A percentile compares a stretch with the other conserved stretches of the same genome.
phyloP scores from a whole-genome alignment of 352 stramenopile species.

The Nothophytophthora sp. region DNA sequence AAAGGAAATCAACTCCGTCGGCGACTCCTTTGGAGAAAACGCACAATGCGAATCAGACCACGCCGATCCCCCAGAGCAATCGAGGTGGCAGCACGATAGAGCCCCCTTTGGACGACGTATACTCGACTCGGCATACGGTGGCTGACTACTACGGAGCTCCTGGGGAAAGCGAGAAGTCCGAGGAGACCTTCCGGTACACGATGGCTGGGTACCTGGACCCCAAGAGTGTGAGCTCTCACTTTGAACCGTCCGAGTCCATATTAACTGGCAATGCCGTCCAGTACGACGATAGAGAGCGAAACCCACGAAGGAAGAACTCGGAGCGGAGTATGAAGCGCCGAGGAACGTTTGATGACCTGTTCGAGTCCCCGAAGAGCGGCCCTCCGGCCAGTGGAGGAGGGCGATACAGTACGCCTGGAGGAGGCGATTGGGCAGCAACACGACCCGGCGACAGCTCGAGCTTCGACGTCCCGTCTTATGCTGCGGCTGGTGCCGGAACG shows the following conservation, averaged over 20 bases:
- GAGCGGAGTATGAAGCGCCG: constrained; percentile 35
- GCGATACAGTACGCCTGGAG: constrained; percentile 7
- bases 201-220: constrained; percentile 21
- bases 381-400: neutral
- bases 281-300: neutral
- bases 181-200: constrained; percentile 35
- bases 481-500: constrained; percentile 31
- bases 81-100: neutral
- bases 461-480: constrained; percentile 1
- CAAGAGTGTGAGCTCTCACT: constrained; percentile 2
- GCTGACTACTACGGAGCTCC: constrained; percentile 14
- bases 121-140: constrained; percentile 27
- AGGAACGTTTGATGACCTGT: constrained; percentile 78
- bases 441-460: constrained; percentile 9
- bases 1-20: neutral
- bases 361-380: constrained; percentile 55
- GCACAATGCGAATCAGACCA: neutral
- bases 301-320: constrained; percentile 9
- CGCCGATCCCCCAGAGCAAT: neutral
- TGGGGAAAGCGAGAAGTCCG: constrained; percentile 1
- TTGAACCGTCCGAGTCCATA: constrained; percentile 3
- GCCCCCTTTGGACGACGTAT: neutral
- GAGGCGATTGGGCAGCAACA: constrained; percentile 13
- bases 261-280: neutral
- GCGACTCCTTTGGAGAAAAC: constrained; percentile 2